phyloP scores from a whole-genome alignment of 1,284 basidiomycete genomes.

The Pseudozyma sp. region DNA sequence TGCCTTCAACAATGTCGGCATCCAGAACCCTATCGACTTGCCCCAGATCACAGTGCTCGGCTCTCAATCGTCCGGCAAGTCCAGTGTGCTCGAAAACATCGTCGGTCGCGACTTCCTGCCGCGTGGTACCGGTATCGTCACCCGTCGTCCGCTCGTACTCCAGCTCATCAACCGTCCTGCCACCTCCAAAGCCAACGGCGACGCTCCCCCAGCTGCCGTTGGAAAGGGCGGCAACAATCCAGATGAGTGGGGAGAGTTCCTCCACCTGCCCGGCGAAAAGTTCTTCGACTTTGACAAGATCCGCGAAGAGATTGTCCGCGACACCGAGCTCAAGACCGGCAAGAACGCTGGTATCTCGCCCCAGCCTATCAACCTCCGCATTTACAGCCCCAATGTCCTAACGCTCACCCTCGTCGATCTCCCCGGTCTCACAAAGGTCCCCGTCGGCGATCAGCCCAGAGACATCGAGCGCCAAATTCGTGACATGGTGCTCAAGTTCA shows the following conservation, averaged over 20 bases:
- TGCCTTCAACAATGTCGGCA: constrained; percentile 69
- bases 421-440: constrained; percentile 88
- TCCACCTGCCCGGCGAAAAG: constrained; percentile 93
- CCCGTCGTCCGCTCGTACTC: constrained; percentile 90
- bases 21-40: constrained; percentile 73
- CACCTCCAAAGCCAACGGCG: constrained; percentile 32
- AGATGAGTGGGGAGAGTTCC: constrained; percentile 93
- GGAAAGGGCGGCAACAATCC: constrained; percentile 32
- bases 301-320: constrained; percentile 95
- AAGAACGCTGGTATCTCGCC: constrained; percentile 99
- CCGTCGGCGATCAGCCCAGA: constrained; percentile 75
- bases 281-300: constrained; percentile 96
- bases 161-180: constrained; percentile 85
- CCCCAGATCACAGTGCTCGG: constrained; percentile 71
- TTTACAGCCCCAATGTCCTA: constrained; percentile 95
- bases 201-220: constrained; percentile 12
- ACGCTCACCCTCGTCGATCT: constrained; percentile 96
- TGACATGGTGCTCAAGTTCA: constrained; percentile 90
- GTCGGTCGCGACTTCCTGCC: constrained; percentile 89
- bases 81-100: constrained; percentile 76
- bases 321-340: constrained; percentile 95
- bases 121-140: constrained; percentile 92
- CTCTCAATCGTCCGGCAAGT: constrained; percentile 74
- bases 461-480: constrained; percentile 98
- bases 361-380: constrained; percentile 91